Conservation (phyloP, 768 basidiomycete species). For the Termitomyces sp. region DNA sequence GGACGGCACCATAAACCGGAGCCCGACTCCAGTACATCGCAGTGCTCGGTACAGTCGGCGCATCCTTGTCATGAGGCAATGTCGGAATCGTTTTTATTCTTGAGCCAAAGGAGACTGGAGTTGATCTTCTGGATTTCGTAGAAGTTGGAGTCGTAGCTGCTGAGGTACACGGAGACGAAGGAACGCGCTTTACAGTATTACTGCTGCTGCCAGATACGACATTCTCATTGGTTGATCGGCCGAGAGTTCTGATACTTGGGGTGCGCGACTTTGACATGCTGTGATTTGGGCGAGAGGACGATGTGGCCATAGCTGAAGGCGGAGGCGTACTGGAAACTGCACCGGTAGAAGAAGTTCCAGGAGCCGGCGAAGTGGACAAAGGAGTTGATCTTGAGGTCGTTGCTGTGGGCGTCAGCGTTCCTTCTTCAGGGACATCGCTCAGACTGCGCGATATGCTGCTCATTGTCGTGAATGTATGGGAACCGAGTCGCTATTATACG, state of each 20-base stretch:
- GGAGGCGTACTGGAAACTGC: slow-evolving; percentile 2
- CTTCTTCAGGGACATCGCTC: slow-evolving; percentile 30
- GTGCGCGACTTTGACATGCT: slow-evolving; percentile 13
- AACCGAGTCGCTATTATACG: background rate
- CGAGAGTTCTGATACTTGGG: slow-evolving; percentile 30
- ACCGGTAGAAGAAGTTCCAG: slow-evolving; percentile 4
- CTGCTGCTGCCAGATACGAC: slow-evolving; percentile 4
- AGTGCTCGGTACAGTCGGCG: slow-evolving; percentile 59
- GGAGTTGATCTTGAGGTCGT: slow-evolving; percentile 7
- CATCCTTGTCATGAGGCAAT: slow-evolving; percentile 57
- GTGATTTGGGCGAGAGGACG: slow-evolving; percentile 8
- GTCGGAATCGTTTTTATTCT: slow-evolving; percentile 47
- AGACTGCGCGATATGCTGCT: slow-evolving; percentile 19
- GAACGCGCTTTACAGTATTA: slow-evolving; percentile 9
- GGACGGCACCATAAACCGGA: slow-evolving; percentile 68
- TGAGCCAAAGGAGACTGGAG: slow-evolving; percentile 17
- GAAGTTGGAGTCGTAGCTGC: slow-evolving; percentile 7
- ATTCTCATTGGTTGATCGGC: slow-evolving; percentile 15
- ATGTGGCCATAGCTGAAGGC: slow-evolving; percentile 7
- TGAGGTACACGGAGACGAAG: slow-evolving; percentile 15
- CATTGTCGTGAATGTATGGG: slow-evolving; percentile 13
- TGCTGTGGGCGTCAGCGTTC: slow-evolving; percentile 12
- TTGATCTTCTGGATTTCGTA: slow-evolving; percentile 17
- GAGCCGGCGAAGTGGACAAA: background rate
- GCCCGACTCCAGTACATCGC: slow-evolving; percentile 85